phyloP scores from a whole-genome alignment of 225 moss, liverwort and hornwort genomes.

The Rhytidiadelphus loreus region DNA sequence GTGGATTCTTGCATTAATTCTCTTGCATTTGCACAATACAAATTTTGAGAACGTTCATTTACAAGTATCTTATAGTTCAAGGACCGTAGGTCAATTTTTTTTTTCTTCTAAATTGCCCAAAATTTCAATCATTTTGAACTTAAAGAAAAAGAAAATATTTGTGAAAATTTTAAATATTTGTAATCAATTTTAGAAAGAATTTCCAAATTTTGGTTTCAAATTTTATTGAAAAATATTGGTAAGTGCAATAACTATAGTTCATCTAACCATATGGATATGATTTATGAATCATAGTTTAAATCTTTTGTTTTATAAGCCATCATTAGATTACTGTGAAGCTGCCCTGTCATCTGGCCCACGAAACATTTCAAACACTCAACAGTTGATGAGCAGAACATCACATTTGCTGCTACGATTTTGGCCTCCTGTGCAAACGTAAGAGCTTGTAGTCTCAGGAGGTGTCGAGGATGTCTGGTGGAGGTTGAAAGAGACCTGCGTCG shows the following conservation, averaged over 20 bases:
- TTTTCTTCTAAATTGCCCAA: background rate
- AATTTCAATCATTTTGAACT: background rate
- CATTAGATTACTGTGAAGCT: background rate
- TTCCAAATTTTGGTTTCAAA: background rate
- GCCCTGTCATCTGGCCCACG: background rate
- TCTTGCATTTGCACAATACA: too few species aligned
- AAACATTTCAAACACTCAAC: background rate
- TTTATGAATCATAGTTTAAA: background rate
- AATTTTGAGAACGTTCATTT: too few species aligned
- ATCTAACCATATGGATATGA: background rate
- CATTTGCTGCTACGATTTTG: background rate
- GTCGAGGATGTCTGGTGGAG: conserved; percentile 8
- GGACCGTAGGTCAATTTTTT: too few species aligned
- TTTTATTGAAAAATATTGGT: background rate
- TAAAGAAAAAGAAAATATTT: too few species aligned
- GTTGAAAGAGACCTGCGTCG: conserved; percentile 9
- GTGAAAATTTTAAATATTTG: too few species aligned
- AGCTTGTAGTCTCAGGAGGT: conserved; percentile 31
- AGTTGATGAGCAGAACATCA: background rate
- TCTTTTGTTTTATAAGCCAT: background rate
- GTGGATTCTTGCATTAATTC: too few species aligned
- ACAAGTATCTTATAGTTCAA: too few species aligned
- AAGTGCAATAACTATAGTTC: background rate
- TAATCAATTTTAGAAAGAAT: too few species aligned
- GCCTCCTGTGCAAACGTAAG: conserved; percentile 6